Evolutionary conservation across 2,329 filamentous ascomycete species (phyloP).

Genomic region (Sarocladium strictum): DNA sequence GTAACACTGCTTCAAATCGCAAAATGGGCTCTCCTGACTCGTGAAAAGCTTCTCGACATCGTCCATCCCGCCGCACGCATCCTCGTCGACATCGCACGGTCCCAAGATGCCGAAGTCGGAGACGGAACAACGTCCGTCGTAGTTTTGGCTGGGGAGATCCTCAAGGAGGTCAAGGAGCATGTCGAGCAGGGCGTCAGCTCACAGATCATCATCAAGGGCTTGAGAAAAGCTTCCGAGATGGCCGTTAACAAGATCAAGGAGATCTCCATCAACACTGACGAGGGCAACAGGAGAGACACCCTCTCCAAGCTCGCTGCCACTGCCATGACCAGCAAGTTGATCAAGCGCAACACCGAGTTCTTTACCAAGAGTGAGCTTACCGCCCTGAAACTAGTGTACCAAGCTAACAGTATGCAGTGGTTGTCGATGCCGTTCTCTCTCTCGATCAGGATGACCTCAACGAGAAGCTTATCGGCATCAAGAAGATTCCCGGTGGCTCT

Average conservation of each 20-base stretch:
- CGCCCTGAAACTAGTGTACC: background rate
- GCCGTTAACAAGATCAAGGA: conserved; percentile 99
- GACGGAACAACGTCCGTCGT: conserved; percentile 98
- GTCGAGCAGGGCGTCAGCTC: conserved; percentile 96
- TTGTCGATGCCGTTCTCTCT: conserved; percentile 91
- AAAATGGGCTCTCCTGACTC: conserved; percentile 3
- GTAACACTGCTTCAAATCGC: conserved; percentile 12
- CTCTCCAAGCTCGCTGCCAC: conserved; percentile 85
- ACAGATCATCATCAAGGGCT: conserved; percentile 94
- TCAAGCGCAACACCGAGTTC: conserved; percentile 93
- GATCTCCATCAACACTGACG: conserved; percentile 80
- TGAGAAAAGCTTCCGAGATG: conserved; percentile 81
- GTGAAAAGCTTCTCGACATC: conserved; percentile 80
- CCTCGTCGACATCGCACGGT: conserved; percentile 95
- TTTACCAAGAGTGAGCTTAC: conserved; percentile 82
- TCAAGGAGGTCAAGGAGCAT: conserved; percentile 94
- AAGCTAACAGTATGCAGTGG: conserved; percentile 60
- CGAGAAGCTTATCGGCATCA: conserved; percentile 95
- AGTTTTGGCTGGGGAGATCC: conserved; percentile 91
- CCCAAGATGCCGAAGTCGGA: conserved; percentile 97
- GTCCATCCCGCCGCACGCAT: conserved; percentile 96
- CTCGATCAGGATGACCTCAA: conserved; percentile 96
- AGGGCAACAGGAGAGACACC: conserved; percentile 80
- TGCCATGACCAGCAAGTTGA: conserved; percentile 99
- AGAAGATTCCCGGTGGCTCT: conserved; percentile 95